Evolutionary conservation across 331 rosid species (phyloP).

Genomic region (Quercus tomentella): DNA sequence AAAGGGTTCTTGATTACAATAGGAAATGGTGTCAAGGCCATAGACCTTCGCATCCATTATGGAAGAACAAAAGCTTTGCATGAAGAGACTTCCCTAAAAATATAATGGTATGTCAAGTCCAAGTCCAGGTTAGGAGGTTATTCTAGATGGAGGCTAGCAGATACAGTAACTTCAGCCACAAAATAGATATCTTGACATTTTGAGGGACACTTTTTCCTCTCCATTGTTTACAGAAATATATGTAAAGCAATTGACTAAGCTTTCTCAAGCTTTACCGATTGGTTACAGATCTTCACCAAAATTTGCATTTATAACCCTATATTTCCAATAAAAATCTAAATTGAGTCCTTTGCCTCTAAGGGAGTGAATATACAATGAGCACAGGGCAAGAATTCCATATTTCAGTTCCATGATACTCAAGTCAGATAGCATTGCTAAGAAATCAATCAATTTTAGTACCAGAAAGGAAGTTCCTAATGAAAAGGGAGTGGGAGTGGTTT

Average conservation of each 20-base stretch:
- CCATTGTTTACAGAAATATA: background rate
- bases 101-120: too few species aligned
- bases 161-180: too few species aligned
- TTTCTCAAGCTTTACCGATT: background rate
- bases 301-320: background rate
- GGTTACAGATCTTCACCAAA: background rate
- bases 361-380: too few species aligned
- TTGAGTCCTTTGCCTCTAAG: background rate
- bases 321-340: background rate
- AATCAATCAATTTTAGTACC: background rate
- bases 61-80: too few species aligned
- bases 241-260: background rate
- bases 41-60: too few species aligned
- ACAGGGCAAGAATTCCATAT: background rate
- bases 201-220: background rate
- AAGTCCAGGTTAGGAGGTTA: too few species aligned
- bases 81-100: too few species aligned
- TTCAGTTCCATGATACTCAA: too few species aligned
- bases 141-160: too few species aligned
- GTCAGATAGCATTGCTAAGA: background rate
- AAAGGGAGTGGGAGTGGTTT: background rate
- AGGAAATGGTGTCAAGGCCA: too few species aligned
- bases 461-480: background rate
- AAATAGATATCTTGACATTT: too few species aligned
- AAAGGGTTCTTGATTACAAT: too few species aligned